Evolutionary conservation across 2,329 filamentous ascomycete species (phyloP), one percentile per base, ranked within the genome.

Genomic region (Aspergillus amoenus): DNA sequence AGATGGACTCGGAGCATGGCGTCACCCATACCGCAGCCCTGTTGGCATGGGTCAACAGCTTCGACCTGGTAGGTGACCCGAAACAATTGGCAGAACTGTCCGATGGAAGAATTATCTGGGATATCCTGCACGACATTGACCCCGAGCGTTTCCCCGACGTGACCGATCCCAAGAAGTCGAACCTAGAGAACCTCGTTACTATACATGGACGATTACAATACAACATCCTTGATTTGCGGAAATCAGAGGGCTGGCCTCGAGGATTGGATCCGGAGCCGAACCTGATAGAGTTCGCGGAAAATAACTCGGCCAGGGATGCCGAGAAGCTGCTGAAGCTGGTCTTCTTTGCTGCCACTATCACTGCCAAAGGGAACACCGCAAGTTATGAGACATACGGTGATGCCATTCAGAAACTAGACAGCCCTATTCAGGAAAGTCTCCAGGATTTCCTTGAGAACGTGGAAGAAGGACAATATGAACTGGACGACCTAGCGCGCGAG

Each of bases 281-380:
- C 58, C 71, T 80, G 49, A 76, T 80, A 66, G 70, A 75, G 11
- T 73, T 80, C 56, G 78, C 77, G 13, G 76, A 79, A 59, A 73
- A 75, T 51, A 71, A 70, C 18, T 75, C 77, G 24, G 63, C 71
- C 32, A 73, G 74, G 56, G 76, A 79, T 62, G 74, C 73, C 45
- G 73, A 78, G 55, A 77, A 88, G 77, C 77, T 89, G 50, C 76
- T 89, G 42, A 84, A 84, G 57, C 78, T 88, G 55, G 81, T 88
- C 68, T 77, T 89, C 21, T 81, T 86, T 56, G 81, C 81, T n/a
- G 84, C 84, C 24, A 82, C 86, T 61, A 37, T 44, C 18, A 44
- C 51, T 12, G 34, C 44, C 30, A 37, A 53, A 22, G 32, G 22
- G 11, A 39, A 51, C 22, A 42, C 37, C 7, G 32, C 46, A 11